Conservation (phyloP, 2,329 filamentous ascomycete species). For the Epicoccum sorghinum region DNA sequence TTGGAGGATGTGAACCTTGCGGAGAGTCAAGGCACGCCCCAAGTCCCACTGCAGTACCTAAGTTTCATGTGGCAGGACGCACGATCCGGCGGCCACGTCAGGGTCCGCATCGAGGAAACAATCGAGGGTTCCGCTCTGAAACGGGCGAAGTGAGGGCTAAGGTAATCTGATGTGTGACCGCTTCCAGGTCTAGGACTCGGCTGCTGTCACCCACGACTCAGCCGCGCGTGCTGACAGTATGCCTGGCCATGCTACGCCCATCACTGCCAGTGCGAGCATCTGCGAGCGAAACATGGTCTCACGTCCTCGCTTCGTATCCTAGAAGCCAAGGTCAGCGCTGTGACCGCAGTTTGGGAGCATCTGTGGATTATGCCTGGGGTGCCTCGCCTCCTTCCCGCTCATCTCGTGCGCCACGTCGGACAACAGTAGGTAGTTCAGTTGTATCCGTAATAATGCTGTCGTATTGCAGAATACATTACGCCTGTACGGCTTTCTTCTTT, state of each 20-base stretch:
- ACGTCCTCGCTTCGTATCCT: slow-evolving; percentile 19
- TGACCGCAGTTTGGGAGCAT: slow-evolving; percentile 1
- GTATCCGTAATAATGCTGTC: slow-evolving; percentile 25
- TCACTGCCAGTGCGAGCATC: slow-evolving; percentile 21
- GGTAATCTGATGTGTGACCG: slow-evolving; percentile 9
- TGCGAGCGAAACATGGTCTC: slow-evolving; percentile 19
- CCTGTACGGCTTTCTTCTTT: slow-evolving; percentile 21
- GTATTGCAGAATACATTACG: slow-evolving; percentile 39
- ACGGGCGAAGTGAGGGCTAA: slow-evolving; percentile 16
- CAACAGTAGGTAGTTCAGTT: slow-evolving; percentile 7
- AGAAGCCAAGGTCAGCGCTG: slow-evolving; percentile 9
- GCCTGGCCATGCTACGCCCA: slow-evolving; percentile 18
- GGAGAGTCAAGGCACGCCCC: slow-evolving; percentile 17
- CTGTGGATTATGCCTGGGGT: not conserved
- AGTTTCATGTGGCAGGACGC: slow-evolving; percentile 15
- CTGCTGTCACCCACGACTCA: slow-evolving; percentile 30
- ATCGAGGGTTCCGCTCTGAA: slow-evolving; percentile 12
- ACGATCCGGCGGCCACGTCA: slow-evolving; percentile 24
- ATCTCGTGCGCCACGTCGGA: slow-evolving; percentile 9
- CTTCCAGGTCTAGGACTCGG: slow-evolving; percentile 8
- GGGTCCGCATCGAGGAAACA: slow-evolving; percentile 14
- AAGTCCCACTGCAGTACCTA: slow-evolving; percentile 9
- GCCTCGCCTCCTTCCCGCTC: slow-evolving; percentile 4
- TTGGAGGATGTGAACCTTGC: slow-evolving; percentile 15
- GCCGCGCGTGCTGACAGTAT: slow-evolving; percentile 31